Conservation (phyloP, 1,139 yeast species). For the Sugiyamaella castrensis region DNA sequence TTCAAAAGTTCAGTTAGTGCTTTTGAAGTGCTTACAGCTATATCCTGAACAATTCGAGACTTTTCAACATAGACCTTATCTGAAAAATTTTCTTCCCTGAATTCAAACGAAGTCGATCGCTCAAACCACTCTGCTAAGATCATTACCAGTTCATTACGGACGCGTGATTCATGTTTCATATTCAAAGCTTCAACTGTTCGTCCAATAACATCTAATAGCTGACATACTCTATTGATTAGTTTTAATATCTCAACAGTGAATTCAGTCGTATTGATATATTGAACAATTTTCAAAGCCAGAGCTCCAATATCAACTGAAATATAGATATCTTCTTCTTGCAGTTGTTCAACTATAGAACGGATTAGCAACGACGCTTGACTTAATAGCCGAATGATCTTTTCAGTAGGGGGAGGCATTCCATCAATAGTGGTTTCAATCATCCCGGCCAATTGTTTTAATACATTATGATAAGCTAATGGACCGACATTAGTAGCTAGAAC, state of each 20-base stretch:
- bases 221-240: conserved; percentile 58
- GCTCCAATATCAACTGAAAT: conserved; percentile 44
- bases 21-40: conserved; percentile 28
- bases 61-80: conserved; percentile 25
- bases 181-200: conserved; percentile 36
- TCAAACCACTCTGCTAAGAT: conserved; percentile 66
- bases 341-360: conserved; percentile 43
- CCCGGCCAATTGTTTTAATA: conserved; percentile 37
- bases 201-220: conserved; percentile 52
- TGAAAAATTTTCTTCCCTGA: conserved; percentile 11
- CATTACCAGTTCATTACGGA: conserved; percentile 61
- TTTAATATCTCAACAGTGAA: conserved; percentile 44
- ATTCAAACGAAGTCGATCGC: conserved; percentile 8
- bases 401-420: conserved; percentile 7
- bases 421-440: conserved; percentile 27
- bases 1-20: conserved; percentile 26
- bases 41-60: conserved; percentile 28
- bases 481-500: conserved; percentile 46
- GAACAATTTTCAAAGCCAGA: conserved; percentile 39
- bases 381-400: conserved; percentile 37
- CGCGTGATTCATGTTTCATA: conserved; percentile 52
- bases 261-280: conserved; percentile 35
- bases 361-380: conserved; percentile 44
- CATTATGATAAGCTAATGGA: conserved; percentile 42
- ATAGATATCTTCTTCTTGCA: conserved; percentile 41